Conservation (phyloP, 371 early-diverging fungal genomes). For the Syncephalastrum monosporum region DNA sequence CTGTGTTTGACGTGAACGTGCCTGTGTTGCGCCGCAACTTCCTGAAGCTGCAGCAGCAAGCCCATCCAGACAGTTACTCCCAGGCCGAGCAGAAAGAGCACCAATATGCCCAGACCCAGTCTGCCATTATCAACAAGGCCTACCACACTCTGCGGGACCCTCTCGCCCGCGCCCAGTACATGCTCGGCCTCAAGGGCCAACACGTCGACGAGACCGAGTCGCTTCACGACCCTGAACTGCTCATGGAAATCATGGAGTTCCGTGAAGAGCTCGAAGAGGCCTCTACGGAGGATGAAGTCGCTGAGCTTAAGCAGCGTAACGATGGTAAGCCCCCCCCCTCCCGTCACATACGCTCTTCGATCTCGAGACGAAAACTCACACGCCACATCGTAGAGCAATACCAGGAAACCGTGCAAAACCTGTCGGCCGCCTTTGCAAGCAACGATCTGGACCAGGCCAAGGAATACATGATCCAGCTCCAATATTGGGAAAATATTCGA, state of each 20-base stretch:
- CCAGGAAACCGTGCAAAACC: constrained; percentile 30
- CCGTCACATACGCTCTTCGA: background rate
- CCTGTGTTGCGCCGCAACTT: constrained; percentile 64
- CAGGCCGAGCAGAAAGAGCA: constrained; percentile 71
- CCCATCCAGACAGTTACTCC: constrained; percentile 87
- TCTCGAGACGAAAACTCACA: no score
- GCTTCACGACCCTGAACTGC: constrained; percentile 65
- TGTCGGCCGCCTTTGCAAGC: constrained; percentile 52
- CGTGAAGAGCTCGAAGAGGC: constrained; percentile 55
- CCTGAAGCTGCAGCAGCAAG: constrained; percentile 74
- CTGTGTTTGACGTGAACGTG: constrained; percentile 69
- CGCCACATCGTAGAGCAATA: constrained; percentile 26
- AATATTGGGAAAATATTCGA: constrained; percentile 69
- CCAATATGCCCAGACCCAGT: constrained; percentile 74
- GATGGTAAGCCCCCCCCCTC: constrained; percentile 12
- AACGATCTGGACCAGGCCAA: constrained; percentile 57
- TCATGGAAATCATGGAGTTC: constrained; percentile 77
- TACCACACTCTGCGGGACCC: constrained; percentile 80
- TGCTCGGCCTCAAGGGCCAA: constrained; percentile 62
- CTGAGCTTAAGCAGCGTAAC: constrained; percentile 17
- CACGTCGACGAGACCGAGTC: constrained; percentile 70
- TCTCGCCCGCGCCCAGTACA: constrained; percentile 76
- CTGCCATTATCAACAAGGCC: constrained; percentile 84
- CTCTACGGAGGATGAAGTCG: constrained; percentile 15
- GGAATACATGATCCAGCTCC: constrained; percentile 59